Base-by-base conservation (phyloP, 139 green algal species). In the Desmodesmus armatus region DNA sequence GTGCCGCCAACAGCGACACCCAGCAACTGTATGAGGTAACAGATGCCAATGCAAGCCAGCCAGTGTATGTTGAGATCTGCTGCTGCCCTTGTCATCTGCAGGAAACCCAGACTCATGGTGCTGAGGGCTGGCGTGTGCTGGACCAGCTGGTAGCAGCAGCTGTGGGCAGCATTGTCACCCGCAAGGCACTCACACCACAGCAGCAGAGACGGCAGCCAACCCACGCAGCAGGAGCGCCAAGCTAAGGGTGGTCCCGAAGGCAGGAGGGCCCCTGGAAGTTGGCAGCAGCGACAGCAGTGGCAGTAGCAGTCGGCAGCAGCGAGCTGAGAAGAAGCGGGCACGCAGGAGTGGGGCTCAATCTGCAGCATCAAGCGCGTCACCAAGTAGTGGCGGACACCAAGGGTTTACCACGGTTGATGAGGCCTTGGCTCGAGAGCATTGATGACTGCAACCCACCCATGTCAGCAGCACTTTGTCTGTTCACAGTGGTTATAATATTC, bases 221-320 rank as follows among this genome's bases (percentile, higher is more conserved):
- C 85, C 91, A 2, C 84, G 96, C 4, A 94, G 89, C 60, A 88
- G 96, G n/a, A 98, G 93, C 78, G 96, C 96, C 9, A 99, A 99
- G 85, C 89, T 99, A 33, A 84, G 96, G 2, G 89, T 98, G 55
- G 74, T 98, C 49, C 85, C 98, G 80, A 91, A 82, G 71, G 80
- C 80, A 2, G 80, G 69, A 2, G 80, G 80, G 0, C 62, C 62
- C n/a, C n/a, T n/a, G n/a, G n/a, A n/a, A n/a, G n/a, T n/a, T n/a
- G n/a, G n/a, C n/a, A n/a, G n/a, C n/a, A n/a, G n/a, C n/a, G 35
- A 13, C 67, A 70, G 37, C 35, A 47, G 51, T n/a, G 5, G 79
- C 62, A 60, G 65, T 11, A 37, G 33, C 41, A 7, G 33, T 27
- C 40, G 77, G 55, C 21, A 73, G 53, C 77, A 83, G 62, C 25